Evolutionary conservation across 208 protist genomes (phyloP), one percentile per base, ranked within the genome.

Genomic region (Acanthamoeba castellanii): DNA sequence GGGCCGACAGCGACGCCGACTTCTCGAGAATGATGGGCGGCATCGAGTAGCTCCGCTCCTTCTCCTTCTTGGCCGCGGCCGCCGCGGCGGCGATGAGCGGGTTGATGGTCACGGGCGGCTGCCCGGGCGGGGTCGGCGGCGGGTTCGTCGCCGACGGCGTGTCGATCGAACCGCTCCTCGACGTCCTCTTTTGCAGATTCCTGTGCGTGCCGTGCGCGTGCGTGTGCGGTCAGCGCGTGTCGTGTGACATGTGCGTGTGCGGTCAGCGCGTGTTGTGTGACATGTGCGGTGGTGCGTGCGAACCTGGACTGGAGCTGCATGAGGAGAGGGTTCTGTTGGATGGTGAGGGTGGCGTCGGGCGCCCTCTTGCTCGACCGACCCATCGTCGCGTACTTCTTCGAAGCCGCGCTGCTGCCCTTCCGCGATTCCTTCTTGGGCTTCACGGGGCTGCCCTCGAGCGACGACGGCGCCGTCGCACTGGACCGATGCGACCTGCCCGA

Each of bases 21-120:
- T 84, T 84, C 74, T 84, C 74, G 74, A 84, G 74, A 25, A 84
- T 84, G 74, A 84, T 84, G 42, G 74, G 74, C 74, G 74, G 74
- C 74, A 84, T 84, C 74, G 74, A 84, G 9, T 84, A 84, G 74
- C 74, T 84, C 74, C 74, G 34, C 45, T 84, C 74, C 45, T 84
- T 84, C 22, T 84, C 74, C 45, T 84, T 84, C 42, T 84, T 84
- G 42, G 74, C 74, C 42, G 74, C 74, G 3, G 74, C 74, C 16
- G 74, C 74, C 18, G 74, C 74, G 0, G 74, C 74, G 42, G 74
- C 74, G n/a, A 84, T n/a, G 22, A 84, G 45, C 74, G 74, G 74
- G 74, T 84, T 84, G 74, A 84, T 52, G 14, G 22, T 52, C 34
- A 55, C 45, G 16, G 42, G 42, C 45, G 74, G 45, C 27, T 27